Percentiles rank a stretch among this genome's conserved stretches.
phyloP scores from a whole-genome alignment of 495 filamentous ascomycete species.

The Xylaria flabelliformis region DNA sequence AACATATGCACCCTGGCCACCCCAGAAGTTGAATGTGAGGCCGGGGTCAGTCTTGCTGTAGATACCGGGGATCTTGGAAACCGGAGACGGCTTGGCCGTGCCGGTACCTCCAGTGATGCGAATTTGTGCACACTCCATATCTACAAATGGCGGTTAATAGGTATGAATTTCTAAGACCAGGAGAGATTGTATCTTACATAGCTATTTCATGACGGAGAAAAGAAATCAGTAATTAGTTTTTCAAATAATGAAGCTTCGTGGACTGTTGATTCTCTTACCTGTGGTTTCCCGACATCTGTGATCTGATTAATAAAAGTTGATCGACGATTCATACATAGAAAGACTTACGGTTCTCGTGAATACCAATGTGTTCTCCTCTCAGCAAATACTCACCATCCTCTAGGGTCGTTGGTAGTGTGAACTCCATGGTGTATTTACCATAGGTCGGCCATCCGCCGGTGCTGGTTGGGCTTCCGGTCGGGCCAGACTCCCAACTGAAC shows the following conservation, averaged over 20 bases:
- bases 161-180: background rate
- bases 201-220: slow-evolving; percentile 3
- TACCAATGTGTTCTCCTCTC: slow-evolving; percentile 62
- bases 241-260: background rate
- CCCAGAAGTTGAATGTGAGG: slow-evolving; percentile 52
- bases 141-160: background rate
- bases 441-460: slow-evolving; percentile 47
- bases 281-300: slow-evolving; percentile 33
- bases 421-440: slow-evolving; percentile 51
- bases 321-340: background rate
- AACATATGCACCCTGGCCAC: slow-evolving; percentile 37
- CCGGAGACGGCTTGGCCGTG: slow-evolving; percentile 47
- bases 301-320: slow-evolving; percentile 17
- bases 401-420: slow-evolving; percentile 55
- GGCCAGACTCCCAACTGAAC: slow-evolving; percentile 41
- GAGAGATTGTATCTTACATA: slow-evolving; percentile 32
- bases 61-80: slow-evolving; percentile 58
- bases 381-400: slow-evolving; percentile 63
- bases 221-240: background rate
- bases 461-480: slow-evolving; percentile 36
- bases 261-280: background rate
- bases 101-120: slow-evolving; percentile 55
- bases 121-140: slow-evolving; percentile 61
- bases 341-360: slow-evolving; percentile 50
- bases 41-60: slow-evolving; percentile 55